Base-by-base conservation (phyloP, 2,329 filamentous ascomycete genomes). In the Eutypella sp. region DNA sequence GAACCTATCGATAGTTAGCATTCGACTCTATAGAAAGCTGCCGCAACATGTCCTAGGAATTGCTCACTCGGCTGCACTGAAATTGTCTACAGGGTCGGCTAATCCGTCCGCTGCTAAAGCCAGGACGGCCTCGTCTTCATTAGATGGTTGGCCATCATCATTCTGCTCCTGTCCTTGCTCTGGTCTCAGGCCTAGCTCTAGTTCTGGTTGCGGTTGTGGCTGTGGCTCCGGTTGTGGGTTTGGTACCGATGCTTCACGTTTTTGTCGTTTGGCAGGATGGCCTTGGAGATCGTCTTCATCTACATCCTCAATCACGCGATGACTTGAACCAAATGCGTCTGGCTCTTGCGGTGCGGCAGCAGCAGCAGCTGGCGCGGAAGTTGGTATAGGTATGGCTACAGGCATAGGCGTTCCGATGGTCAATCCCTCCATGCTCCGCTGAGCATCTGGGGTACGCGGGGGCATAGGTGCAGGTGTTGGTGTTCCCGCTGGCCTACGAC, bases 201-300 rank as follows among this genome's bases (percentile, higher is more conserved):
- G 31, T 8, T 16, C 31, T 16, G 31, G n/a, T 16, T 15, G 15
- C 15, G 15, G 3, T 57, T 55, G 33, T 57, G 50, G 31, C 47
- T 39, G 5, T n/a, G n/a, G n/a, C n/a, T n/a, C n/a, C n/a, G n/a
- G n/a, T n/a, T n/a, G n/a, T n/a, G n/a, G n/a, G n/a, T 46, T 50
- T 23, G 53, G 47, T 4, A 44, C 49, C 20, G 52, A 51, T 34
- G 57, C 55, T 10, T 61, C 57, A 18, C 63, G 51, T n/a, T 59
- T 55, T 40, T 55, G 62, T 19, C 62, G 61, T 47, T 65, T 65
- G 7, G 57, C 52, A 13, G 60, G 57, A 22, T 62, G 61, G 27
- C 59, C 60, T 23, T 62, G 60, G 15, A 55, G 37, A 39, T 48
- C 54, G 7, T 44, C 44, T 22, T 55, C 49, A 9, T 52, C 55